Evolutionary conservation across 176 grass and related monocot genomes (phyloP), one percentile per base, ranked within the genome.

Genomic region (Lolium multiflorum): DNA sequence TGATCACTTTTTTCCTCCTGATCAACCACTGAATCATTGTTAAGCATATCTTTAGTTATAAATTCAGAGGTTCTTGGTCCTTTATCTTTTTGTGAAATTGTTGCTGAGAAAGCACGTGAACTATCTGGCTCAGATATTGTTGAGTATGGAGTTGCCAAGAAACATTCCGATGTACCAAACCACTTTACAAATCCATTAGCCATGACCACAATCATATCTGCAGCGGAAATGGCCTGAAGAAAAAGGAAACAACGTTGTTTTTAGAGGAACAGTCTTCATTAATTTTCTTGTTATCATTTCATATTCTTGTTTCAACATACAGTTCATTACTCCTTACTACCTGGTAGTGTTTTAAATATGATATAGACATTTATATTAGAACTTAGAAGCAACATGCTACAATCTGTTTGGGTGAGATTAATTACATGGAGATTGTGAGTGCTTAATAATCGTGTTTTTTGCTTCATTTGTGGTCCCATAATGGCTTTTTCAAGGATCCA

Each of bases 201-300:
- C 96, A 95, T 92, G 59, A 98, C 73, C 44, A 95, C 87, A 67
- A 98, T 92, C 88, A 95, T 82, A 94, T 98, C 96, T 74, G 96
- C 93, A 71, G 90, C 72, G 79, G 80, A 89, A 89, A 98, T 98
- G 14, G 93, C 96, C 96, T 98, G 79, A 70, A 59, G 80, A 64
- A 62, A 83, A 86, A 54, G 4, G n/a, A 76, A 77, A 52, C 16
- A 4, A 1, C 4, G 0, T n/a, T 70, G 9, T 72, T 71, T 77
- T 78, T 55, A 56, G 47, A 6, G 39, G 3, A 51, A 14, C 14
- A 51, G 11, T 28, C 13, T 71, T 38, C 9, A 31, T 43, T 43
- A 43, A 3, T 52, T 84, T 35, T 57, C 58, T 66, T 82, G 47
- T 2, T 57, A 46, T 67, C 74, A 76, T 31, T 66, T 46, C 16